phyloP scores from a whole-genome alignment of 78 protist species.

The Chrysochromulina tobinii region DNA sequence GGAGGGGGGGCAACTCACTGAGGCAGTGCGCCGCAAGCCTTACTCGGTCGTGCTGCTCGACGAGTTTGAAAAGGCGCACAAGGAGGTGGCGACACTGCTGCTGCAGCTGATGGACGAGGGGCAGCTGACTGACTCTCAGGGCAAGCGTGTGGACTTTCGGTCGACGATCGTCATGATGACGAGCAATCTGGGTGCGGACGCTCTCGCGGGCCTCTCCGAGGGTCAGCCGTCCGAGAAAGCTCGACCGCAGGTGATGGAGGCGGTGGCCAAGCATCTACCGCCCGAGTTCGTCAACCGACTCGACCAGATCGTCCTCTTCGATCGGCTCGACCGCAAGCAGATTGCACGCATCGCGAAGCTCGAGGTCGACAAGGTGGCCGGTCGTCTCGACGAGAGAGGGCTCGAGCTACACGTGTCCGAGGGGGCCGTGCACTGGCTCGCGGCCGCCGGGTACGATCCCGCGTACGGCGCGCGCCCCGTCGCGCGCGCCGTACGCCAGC shows the following conservation, averaged over 20 bases:
- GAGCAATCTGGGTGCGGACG: constrained; percentile 63
- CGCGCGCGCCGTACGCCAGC: constrained; percentile 21
- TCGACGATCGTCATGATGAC: constrained; percentile 67
- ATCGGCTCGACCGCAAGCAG: neutral
- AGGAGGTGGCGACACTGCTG: constrained; percentile 13
- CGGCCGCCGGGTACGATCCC: constrained; percentile 63
- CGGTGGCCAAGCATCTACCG: neutral
- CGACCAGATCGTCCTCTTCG: constrained; percentile 71
- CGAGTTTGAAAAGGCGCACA: constrained; percentile 73
- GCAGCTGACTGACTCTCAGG: constrained; percentile 55
- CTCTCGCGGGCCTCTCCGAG: neutral
- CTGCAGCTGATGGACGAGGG: constrained; percentile 69
- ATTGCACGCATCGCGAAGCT: neutral
- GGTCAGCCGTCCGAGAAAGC: neutral
- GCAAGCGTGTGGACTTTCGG: constrained; percentile 55
- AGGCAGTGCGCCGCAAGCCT: constrained; percentile 69
- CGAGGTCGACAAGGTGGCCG: neutral
- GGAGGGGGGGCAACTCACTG: constrained; percentile 73
- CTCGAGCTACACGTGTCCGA: neutral
- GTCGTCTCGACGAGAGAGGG: neutral
- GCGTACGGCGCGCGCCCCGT: constrained; percentile 80
- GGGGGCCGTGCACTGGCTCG: constrained; percentile 22
- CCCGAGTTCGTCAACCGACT: constrained; percentile 79
- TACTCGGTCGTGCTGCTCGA: constrained; percentile 67
- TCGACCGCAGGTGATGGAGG: constrained; percentile 10